Conservation (phyloP, 1,284 basidiomycete genomes). For the Ceratobasidium sp. region DNA sequence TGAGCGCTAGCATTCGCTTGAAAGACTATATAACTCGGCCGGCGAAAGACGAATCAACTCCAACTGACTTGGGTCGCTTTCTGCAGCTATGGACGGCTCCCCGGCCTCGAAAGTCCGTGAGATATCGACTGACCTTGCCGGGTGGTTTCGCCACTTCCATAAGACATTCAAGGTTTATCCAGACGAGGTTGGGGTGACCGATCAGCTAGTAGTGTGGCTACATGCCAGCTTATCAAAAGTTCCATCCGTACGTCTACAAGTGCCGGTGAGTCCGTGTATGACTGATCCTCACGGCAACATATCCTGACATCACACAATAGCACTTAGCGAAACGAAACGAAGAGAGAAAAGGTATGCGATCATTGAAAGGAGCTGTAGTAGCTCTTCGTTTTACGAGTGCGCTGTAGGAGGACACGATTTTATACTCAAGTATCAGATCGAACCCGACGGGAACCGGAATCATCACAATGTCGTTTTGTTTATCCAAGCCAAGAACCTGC, state of each 20-base stretch:
- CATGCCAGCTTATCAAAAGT: too few relatives aligned
- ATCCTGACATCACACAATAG: neutral
- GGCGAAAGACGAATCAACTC: too few relatives aligned
- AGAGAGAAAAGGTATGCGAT: neutral
- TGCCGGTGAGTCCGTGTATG: too few relatives aligned
- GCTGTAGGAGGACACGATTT: neutral
- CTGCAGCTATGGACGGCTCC: slow-evolving; percentile 2
- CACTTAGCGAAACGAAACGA: neutral
- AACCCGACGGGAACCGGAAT: neutral
- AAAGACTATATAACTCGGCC: too few relatives aligned
- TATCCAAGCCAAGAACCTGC: neutral
- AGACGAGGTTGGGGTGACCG: neutral
- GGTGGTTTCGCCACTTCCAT: neutral
- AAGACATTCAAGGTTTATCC: neutral
- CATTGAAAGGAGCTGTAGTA: neutral
- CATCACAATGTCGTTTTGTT: neutral
- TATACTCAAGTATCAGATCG: neutral
- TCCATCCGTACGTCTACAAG: too few relatives aligned
- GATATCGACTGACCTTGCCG: neutral
- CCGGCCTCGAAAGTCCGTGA: neutral
- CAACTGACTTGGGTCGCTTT: too few relatives aligned
- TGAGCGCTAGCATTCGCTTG: too few relatives aligned
- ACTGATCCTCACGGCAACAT: too few relatives aligned
- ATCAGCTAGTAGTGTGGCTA: neutral
- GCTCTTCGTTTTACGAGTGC: neutral